Evolutionary conservation across 164 flowering plant species (phyloP), one percentile per base, ranked within the genome.

Genomic region (Magnolia sinica): DNA sequence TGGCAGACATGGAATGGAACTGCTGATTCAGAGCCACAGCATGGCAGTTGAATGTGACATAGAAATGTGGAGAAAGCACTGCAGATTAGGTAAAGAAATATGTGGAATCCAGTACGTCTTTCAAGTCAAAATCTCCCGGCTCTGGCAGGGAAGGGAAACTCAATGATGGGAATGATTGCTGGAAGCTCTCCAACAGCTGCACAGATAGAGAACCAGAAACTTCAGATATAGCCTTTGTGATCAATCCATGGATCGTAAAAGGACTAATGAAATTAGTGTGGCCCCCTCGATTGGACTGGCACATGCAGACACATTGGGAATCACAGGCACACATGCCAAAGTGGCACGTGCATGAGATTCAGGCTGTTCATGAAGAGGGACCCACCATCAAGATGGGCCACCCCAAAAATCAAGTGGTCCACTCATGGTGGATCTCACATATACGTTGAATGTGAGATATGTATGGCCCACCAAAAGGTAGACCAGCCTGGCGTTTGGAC

Each of bases 161-260:
- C 70, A 84, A 78, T 55, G 82, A 20, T 16, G 94, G 94, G 78
- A 87, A 89, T 50, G 88, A 82, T 52, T 81, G 76, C 77, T 89
- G 84, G 71, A 90, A 90, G 76, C 88, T 83, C 81, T 84, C 88
- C 87, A 88, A 72, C 79, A 90, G 81, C 91, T 87, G 93, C 73
- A 79, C 69, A 58, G 63, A 50, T 64, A 20, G 27, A 31, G 23
- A 19, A 24, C 37, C n/a, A 7, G 8, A 45, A 68, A 37, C 18
- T 55, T 68, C 8, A 68, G 71, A 68, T 8, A 55, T 8, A 55
- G 61, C 18, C 61, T 0, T 55, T 10, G 61, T 55, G 45, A 37
- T 37, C 45, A 37, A 37, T 37, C 0, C 4, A 37, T 37, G 45
- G 45, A 37, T 37, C 0, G 45, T 37, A 37, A 37, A 27, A 27